Evolutionary conservation across 108 stramenopile species (phyloP), one percentile per base, ranked within the genome.

Genomic region (Pseudonitzschia pungens): DNA sequence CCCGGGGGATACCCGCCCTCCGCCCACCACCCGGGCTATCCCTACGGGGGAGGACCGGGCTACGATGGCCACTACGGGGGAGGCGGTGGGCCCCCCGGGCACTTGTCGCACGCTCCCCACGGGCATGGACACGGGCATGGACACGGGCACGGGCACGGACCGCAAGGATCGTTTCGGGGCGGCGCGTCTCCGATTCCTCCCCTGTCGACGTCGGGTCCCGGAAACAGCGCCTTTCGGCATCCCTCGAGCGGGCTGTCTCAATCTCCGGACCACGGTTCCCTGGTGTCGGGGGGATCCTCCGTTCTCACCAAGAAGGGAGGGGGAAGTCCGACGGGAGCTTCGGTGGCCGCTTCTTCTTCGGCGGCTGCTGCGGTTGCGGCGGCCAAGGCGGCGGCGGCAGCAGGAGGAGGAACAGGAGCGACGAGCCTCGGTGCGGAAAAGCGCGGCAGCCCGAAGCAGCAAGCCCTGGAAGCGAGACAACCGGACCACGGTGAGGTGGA

Each of bases 401-500:
- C 36, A 36, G 41, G 16, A 65, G n/a, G n/a, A n/a, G n/a, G n/a
- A n/a, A n/a, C n/a, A n/a, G n/a, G n/a, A n/a, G n/a, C n/a, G n/a
- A n/a, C n/a, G n/a, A n/a, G n/a, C n/a, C n/a, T n/a, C n/a, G n/a
- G n/a, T n/a, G n/a, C n/a, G n/a, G n/a, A n/a, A n/a, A n/a, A 65
- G 41, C 65, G 43, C 42, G 27, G 65, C 36, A 21, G 43, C 32
- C 42, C 36, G 4, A 33, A 43, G 12, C 64, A 43, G 12, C 64
- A 45, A 65, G 10, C 27, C 26, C 65, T 31, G 0, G n/a, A 15
- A 54, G 22, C n/a, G 0, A 71, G 64, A 29, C 9, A 41, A 1
- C 22, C 72, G n/a, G 76, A 70, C 10, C 54, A 77, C 27, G 71
- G 32, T 29, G 81, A 85, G 62, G 72, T 74, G 52, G 84, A 85